These are phyloP conservation scores for Blastomyces gilchristii DNA, from an alignment of 2,329 filamentous ascomycete species.

Conservation along the genomic window DNA sequence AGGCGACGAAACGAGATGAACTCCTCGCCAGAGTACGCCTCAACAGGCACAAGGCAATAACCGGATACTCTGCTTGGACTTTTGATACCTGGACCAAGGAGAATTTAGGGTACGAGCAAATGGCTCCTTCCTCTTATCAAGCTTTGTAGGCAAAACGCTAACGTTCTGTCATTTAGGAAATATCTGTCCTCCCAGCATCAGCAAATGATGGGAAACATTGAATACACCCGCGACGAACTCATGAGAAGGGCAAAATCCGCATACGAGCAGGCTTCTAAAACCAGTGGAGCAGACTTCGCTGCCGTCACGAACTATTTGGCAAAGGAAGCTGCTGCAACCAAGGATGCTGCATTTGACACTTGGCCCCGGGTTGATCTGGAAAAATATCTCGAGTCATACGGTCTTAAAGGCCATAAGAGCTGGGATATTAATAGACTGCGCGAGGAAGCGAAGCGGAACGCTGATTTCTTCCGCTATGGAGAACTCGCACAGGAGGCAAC, in stretches of 20 bases:
- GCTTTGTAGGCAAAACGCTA: conserved; percentile 43
- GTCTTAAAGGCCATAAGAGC: conserved; percentile 57
- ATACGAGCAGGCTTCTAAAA: conserved; percentile 39
- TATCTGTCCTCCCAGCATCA: conserved; percentile 41
- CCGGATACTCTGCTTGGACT: conserved; percentile 62
- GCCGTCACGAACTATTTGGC: conserved; percentile 62
- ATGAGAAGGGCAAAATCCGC: conserved; percentile 45
- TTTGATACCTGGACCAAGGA: conserved; percentile 68
- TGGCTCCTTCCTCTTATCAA: neutral
- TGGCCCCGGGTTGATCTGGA: conserved; percentile 67
- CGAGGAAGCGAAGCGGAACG: conserved; percentile 60
- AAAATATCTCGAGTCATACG: conserved; percentile 69
- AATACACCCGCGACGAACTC: conserved; percentile 62
- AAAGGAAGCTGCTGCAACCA: conserved; percentile 52
- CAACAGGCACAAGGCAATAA: conserved; percentile 58
- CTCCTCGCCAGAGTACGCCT: conserved; percentile 65
- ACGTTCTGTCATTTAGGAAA: conserved; percentile 34
- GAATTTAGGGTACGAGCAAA: conserved; percentile 47
- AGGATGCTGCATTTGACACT: conserved; percentile 57
- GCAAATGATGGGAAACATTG: conserved; percentile 52
- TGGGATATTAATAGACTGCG: conserved; percentile 59
- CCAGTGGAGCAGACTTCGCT: conserved; percentile 41
- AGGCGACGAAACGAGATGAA: conserved; percentile 59
- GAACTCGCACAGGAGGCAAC: conserved; percentile 55
- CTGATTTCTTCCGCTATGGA: conserved; percentile 67